Base-by-base conservation (phyloP, 108 stramenopile genomes). In the Chaetoceros tenuissimus region DNA sequence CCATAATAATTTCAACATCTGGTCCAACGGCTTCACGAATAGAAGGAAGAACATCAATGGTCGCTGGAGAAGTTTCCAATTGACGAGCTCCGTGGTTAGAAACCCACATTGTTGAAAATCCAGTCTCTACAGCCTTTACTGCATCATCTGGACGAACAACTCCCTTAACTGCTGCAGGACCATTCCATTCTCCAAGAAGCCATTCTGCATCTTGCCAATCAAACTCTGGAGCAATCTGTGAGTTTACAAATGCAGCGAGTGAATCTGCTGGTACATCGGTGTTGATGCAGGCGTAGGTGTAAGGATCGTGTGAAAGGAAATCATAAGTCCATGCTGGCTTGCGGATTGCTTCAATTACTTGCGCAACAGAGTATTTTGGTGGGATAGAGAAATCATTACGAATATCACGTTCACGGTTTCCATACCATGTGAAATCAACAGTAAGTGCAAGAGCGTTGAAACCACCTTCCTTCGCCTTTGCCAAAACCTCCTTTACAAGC, bases 11-110 rank as follows among this genome's bases (percentile, higher is more conserved):
- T 72, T 96, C 94, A 34, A 85, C 91, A 68, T 81, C 90, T 28
- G 84, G 84, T 25, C 89, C 97, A 17, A 95, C 97, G 16, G 85
- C 87, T 66, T 81, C 91, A 44, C 96, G 88, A 53, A 93, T 93
- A 28, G 89, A 89, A 1, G 97, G 97, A 3, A 98, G 72, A 0
- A 95, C 89, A 63, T 97, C 95, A 64, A 96, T 94, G 24, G 96
- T 95, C 7, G 97, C 94, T 0, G 94, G 92, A 8, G 81, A 81
- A 25, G 95, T 96, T 56, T 98, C 97, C 23, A 98, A 76, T 70
- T 98, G 97, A 60, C 97, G 80, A 17, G 94, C 96, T 23, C 97
- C 97, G 69, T 98, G 97, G 68, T 98, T 97, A 46, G 93, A 94
- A 25, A 98, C 88, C 97, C 96, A 96, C 67, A 98, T 96, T 28